phyloP scores from a whole-genome alignment of 148 eudicot genomes.

The Fagopyrum tataricum region DNA sequence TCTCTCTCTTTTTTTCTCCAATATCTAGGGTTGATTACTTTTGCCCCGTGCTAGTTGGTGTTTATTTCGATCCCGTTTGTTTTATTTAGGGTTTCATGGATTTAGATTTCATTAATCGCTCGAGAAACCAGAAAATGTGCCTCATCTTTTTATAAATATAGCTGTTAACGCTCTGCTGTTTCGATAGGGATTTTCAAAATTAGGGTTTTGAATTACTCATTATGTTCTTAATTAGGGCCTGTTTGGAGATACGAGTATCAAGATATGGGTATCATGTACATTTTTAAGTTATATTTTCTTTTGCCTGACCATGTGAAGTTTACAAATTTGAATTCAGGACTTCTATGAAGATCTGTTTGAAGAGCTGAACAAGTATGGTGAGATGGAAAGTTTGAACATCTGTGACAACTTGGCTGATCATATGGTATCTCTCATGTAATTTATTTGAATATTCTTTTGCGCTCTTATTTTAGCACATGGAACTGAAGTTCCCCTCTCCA shows the following conservation, averaged over 20 bases:
- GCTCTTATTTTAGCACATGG: neutral
- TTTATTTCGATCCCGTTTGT: neutral
- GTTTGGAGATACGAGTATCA: too few relatives aligned
- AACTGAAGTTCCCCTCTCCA: neutral
- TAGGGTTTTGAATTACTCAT: neutral
- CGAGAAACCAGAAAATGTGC: neutral
- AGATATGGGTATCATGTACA: too few relatives aligned
- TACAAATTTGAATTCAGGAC: conserved; percentile 23
- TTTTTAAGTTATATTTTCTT: neutral
- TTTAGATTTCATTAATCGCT: neutral
- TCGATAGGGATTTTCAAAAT: neutral
- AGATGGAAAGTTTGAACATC: conserved; percentile 60
- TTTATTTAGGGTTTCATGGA: neutral
- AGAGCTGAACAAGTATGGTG: conserved; percentile 61
- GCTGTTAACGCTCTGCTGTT: neutral
- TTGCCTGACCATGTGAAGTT: neutral
- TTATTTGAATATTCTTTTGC: neutral
- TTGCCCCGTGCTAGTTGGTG: neutral
- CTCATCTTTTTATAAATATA: neutral
- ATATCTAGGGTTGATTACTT: neutral
- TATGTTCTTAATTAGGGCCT: neutral
- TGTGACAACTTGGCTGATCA: conserved; percentile 78
- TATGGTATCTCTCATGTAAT: conserved; percentile 28
- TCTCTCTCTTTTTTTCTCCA: neutral
- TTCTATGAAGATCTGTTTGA: conserved; percentile 64